Percentiles rank a stretch among this genome's conserved stretches.
Evolutionary conservation across 2,329 filamentous ascomycete genomes (phyloP).

Genomic region (Tolypocladium ovalisporum): DNA sequence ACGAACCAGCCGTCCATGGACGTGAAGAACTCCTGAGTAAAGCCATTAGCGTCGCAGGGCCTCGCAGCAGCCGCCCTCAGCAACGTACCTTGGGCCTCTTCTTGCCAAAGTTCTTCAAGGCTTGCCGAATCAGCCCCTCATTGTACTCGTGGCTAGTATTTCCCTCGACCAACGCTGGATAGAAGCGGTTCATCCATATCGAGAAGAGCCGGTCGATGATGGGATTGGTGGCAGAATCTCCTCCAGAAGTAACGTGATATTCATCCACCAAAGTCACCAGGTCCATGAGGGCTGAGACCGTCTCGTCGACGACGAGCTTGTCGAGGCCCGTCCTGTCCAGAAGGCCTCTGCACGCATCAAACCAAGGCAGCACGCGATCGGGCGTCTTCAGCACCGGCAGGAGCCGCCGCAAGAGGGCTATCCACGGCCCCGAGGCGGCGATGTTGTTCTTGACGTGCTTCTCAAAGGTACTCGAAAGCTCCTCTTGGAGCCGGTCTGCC

Average conservation of each 20-base stretch:
- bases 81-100: conserved; percentile 46
- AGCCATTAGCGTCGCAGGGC: neutral
- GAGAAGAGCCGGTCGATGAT: conserved; percentile 46
- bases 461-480: conserved; percentile 56
- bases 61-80: no score
- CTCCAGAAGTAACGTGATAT: conserved; percentile 32
- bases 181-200: conserved; percentile 44
- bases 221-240: conserved; percentile 30
- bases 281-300: conserved; percentile 51
- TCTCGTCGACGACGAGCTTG: conserved; percentile 52
- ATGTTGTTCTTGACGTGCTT: conserved; percentile 48
- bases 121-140: conserved; percentile 38
- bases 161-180: conserved; percentile 23
- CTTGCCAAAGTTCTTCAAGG: conserved; percentile 52
- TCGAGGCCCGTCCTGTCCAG: conserved; percentile 45
- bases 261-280: conserved; percentile 54
- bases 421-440: conserved; percentile 53
- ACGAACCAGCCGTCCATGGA: conserved; percentile 56
- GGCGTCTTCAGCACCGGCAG: conserved; percentile 53
- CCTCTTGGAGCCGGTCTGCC: conserved; percentile 63
- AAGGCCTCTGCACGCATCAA: conserved; percentile 36
- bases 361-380: conserved; percentile 59
- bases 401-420: conserved; percentile 54
- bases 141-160: conserved; percentile 29
- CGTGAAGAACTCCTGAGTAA: conserved; percentile 51